Evolutionary conservation across 176 grass and related monocot species (phyloP), one percentile per base, ranked within the genome.

Genomic region (Metroxylon sagu): DNA sequence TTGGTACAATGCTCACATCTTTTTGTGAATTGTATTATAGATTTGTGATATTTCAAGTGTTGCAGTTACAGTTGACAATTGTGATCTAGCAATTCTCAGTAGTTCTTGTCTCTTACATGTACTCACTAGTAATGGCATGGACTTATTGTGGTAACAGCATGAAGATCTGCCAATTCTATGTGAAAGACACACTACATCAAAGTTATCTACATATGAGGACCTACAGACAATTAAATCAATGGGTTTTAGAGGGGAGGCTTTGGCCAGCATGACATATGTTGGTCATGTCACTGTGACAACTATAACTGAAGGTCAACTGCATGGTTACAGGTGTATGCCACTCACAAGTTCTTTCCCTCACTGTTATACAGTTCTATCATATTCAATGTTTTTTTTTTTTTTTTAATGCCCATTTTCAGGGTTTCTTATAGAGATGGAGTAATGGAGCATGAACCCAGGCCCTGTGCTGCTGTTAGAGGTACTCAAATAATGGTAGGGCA

Each of bases 231-330:
- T 97, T 59, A 97, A 85, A 50, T 90, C 92, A 49, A 97, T 97
- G 92, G 92, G 92, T 53, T 97, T 96, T 49, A 87, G 91, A 80
- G 86, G 91, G 56, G 86, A 96, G 72, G 91, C 91, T 39, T 82
- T 96, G 57, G 91, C 91, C 39, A 96, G 91, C 82, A 90, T 96
- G 91, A 96, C 91, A 52, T 96, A 90, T 67, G 86, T 96, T 25
- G 83, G 83, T 19, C 91, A 96, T 80, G 91, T 96, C 58, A 90
- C 86, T 14, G 91, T 96, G 59, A 96, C 91, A 69, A 96, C 91
- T 30, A 96, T 96, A 82, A 96, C 86, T 16, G 86, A 90, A 76
- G 86, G 83, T 8, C 91, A 96, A 68, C 57, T 90, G 70, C 86
- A 96, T 19, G 91, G 91, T 65, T 96, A 96, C 49, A 86, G 86